Percentiles rank a stretch among this genome's conserved stretches.
These are phyloP conservation scores for Aspergillus saccharolyticus DNA, from an alignment of 495 filamentous ascomycete genomes.

Conservation along the genomic window DNA sequence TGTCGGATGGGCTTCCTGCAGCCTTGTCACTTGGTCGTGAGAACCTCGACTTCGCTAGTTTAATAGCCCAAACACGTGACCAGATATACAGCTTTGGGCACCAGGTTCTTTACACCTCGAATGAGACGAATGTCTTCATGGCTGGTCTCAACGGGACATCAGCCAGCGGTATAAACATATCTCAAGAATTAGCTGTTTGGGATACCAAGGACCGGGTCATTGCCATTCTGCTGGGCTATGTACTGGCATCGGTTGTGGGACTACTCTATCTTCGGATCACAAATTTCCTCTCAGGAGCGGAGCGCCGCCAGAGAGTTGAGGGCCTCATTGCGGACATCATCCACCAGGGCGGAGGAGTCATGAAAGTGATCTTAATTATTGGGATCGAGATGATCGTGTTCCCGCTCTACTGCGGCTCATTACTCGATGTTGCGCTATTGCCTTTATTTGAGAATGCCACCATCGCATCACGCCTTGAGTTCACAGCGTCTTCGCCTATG, in stretches of 20 bases:
- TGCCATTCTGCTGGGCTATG: constrained; percentile 77
- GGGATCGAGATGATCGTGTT: constrained; percentile 99
- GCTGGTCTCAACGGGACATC: constrained; percentile 18
- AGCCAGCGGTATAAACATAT: constrained; percentile 28
- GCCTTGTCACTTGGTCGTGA: constrained; percentile 19
- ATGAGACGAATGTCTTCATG: constrained; percentile 25
- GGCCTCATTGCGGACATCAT: constrained; percentile 75
- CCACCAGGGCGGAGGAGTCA: constrained; percentile 88
- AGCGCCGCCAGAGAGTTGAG: constrained; percentile 67
- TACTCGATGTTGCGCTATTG: constrained; percentile 83
- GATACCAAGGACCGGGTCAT: constrained; percentile 67
- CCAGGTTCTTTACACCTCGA: constrained; percentile 19
- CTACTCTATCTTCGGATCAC: constrained; percentile 71
- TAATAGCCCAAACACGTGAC: constrained; percentile 14
- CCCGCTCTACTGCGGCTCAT: constrained; percentile 87
- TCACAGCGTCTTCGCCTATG: constrained; percentile 67
- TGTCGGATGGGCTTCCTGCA: constrained; percentile 23
- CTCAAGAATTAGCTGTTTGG: constrained; percentile 70
- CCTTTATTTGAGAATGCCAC: constrained; percentile 81
- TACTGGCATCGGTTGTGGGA: constrained; percentile 65
- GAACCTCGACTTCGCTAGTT: constrained; percentile 11
- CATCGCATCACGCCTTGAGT: constrained; percentile 66
- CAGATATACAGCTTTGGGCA: constrained; percentile 21
- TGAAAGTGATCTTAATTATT: constrained; percentile 98
- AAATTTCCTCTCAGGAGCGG: constrained; percentile 57